Evolutionary conservation across 225 moss, liverwort and hornwort species (phyloP).

Genomic region (Anthoceros angustus): DNA sequence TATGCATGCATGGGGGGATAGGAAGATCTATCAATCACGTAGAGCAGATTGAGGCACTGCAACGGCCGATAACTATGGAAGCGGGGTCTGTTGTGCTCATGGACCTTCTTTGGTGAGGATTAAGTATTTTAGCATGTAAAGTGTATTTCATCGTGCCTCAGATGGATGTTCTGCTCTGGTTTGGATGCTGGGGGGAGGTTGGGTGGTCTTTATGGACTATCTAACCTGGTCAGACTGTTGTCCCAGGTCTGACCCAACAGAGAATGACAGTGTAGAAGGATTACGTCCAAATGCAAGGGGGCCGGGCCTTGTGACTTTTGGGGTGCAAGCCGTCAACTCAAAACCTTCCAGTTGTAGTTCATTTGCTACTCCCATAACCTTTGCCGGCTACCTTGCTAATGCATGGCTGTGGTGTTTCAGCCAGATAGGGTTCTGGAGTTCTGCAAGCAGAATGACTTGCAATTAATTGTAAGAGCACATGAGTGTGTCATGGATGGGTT

Average conservation of each 20-base stretch:
- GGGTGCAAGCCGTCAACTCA: conserved; percentile 24
- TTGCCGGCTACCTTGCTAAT: background rate
- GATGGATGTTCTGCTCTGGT: background rate
- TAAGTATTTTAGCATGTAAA: background rate
- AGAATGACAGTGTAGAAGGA: conserved; percentile 97
- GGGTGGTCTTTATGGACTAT: background rate
- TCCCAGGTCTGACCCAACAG: conserved; percentile 87
- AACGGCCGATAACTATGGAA: conserved; percentile 95
- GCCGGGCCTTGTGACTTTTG: conserved; percentile 93
- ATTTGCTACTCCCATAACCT: background rate
- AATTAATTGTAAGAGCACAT: conserved; percentile 94
- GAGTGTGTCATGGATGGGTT: conserved; percentile 99
- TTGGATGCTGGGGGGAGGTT: too few species aligned
- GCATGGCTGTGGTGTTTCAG: conserved; percentile 17
- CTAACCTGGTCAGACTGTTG: too few species aligned
- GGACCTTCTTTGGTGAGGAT: conserved; percentile 71
- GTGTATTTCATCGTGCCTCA: background rate
- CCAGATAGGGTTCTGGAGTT: conserved; percentile 96
- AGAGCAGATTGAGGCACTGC: conserved; percentile 85
- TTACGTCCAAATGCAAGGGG: conserved; percentile 91
- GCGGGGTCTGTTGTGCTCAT: conserved; percentile 96
- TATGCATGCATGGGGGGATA: conserved; percentile 99
- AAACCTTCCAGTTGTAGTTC: background rate
- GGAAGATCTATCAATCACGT: conserved; percentile 84
- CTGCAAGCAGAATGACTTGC: conserved; percentile 94